Conservation (phyloP, 192 early-diverging fungal genomes). For the Coemansia sp. region DNA sequence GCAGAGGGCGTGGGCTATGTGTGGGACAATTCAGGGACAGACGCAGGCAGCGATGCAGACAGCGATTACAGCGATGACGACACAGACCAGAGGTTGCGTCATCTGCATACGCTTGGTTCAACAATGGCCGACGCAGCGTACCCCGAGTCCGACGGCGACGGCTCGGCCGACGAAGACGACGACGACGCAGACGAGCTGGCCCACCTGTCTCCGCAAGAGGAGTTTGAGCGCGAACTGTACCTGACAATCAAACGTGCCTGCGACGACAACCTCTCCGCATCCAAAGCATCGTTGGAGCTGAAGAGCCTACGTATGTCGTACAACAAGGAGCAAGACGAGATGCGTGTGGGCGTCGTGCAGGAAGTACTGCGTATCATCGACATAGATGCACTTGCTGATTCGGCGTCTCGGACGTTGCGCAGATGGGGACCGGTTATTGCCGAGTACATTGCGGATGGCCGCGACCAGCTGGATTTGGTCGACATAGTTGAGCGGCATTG, state of each 20-base stretch:
- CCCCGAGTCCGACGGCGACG: slow-evolving; percentile 21
- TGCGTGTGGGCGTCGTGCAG: slow-evolving; percentile 73
- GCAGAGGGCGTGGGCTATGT: slow-evolving; percentile 60
- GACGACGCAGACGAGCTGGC: slow-evolving; percentile 42
- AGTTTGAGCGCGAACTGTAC: slow-evolving; percentile 65
- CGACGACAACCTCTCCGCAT: slow-evolving; percentile 68
- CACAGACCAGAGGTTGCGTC: slow-evolving; percentile 4
- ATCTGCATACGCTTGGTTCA: slow-evolving; percentile 37
- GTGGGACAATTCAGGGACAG: slow-evolving; percentile 32
- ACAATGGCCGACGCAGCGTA: slow-evolving; percentile 15
- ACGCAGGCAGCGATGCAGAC: slow-evolving; percentile 56
- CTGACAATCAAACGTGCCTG: slow-evolving; percentile 82
- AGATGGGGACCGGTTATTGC: slow-evolving; percentile 70
- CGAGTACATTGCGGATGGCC: slow-evolving; percentile 61
- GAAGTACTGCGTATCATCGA: slow-evolving; percentile 64
- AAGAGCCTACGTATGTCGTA: slow-evolving; percentile 84
- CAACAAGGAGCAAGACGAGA: slow-evolving; percentile 75
- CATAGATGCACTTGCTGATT: slow-evolving; percentile 40
- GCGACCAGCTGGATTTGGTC: slow-evolving; percentile 74
- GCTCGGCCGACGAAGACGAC: slow-evolving; percentile 10
- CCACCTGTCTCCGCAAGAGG: slow-evolving; percentile 52
- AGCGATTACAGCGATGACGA: slow-evolving; percentile 46
- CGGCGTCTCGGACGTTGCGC: slow-evolving; percentile 48
- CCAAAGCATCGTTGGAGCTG: slow-evolving; percentile 77
- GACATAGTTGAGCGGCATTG: slow-evolving; percentile 57